Conservation (phyloP, 108 stramenopile species). For the Seminavis robusta region DNA sequence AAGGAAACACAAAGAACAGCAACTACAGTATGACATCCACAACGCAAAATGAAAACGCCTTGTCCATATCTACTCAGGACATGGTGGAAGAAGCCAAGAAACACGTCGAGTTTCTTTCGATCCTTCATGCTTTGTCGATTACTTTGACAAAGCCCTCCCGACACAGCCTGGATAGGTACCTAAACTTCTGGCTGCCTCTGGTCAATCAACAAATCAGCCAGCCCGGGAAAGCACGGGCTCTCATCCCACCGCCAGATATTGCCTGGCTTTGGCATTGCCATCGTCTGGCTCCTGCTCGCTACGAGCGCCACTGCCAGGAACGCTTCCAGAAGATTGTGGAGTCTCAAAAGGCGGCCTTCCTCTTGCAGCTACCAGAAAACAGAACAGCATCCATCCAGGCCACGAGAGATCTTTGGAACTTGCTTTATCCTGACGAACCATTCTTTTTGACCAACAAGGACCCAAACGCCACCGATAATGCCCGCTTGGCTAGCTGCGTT, state of each 20-base stretch:
- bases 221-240: neutral
- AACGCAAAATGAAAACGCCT: too few species aligned
- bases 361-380: neutral
- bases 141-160: neutral
- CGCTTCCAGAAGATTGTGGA: too few species aligned
- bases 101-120: constrained; percentile 5
- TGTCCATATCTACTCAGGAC: too few species aligned
- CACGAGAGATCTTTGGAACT: constrained; percentile 9
- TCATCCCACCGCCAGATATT: constrained; percentile 50
- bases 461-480: neutral
- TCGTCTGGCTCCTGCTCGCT: constrained; percentile 44
- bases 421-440: constrained; percentile 7
- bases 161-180: constrained; percentile 19
- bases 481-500: neutral
- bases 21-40: too few species aligned
- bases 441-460: constrained; percentile 12
- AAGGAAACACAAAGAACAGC: too few species aligned
- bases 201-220: neutral
- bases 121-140: constrained; percentile 4
- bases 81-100: neutral
- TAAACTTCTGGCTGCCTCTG: constrained; percentile 29
- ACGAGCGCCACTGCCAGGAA: constrained; percentile 23
- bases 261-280: constrained; percentile 73
- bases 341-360: neutral
- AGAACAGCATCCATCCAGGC: neutral